Evolutionary conservation across 176 grass and related monocot genomes (phyloP), one percentile per base, ranked within the genome.

Genomic region (Phoenix roebelenii): DNA sequence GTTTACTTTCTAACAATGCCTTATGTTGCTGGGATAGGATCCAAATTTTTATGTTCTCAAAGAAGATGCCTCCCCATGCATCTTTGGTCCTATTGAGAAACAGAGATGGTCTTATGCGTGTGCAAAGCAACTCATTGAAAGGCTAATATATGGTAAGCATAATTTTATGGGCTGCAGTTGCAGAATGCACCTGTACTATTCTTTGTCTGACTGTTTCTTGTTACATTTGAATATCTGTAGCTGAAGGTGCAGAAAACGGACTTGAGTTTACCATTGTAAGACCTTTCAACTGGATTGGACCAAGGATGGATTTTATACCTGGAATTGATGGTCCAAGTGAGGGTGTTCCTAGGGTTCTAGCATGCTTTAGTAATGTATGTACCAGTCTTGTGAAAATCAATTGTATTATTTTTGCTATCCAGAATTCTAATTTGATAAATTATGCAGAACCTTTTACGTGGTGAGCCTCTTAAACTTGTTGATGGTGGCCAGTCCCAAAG

Each of bases 231-330:
- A 48, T 74, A 18, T 52, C 23, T 61, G 28, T 61, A 97, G 93
- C 93, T 71, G 87, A 92, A 61, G 93, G 93, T 67, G 88, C 93
- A 16, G 87, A 98, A 73, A 85, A 92, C 59, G 79, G 65, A 25
- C 87, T 98, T 14, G 79, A 92, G 9, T 98, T 98, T 73, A 92
- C 93, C 63, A 89, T 98, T 30, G 93, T 98, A 61, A 80, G 93
- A 52, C 93, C 93, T 62, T 97, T 97, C 67, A 97, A 97, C 63
- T 97, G 87, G 87, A 97, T 97, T 78, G 93, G 93, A 22, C 93
- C 93, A 50, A 88, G 93, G 60, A 97, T 97, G 93, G 93, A 97
- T 58, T 97, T 97, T 59, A 97, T 97, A 74, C 93, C 93, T 73
- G 93, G 93, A 52, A 83, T 97, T 53, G 93, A 97, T 67, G 93